A percentile compares a stretch with the other conserved stretches of the same genome.
phyloP scores from a whole-genome alignment of 2,329 filamentous ascomycete species.

The Didymella keratinophila region DNA sequence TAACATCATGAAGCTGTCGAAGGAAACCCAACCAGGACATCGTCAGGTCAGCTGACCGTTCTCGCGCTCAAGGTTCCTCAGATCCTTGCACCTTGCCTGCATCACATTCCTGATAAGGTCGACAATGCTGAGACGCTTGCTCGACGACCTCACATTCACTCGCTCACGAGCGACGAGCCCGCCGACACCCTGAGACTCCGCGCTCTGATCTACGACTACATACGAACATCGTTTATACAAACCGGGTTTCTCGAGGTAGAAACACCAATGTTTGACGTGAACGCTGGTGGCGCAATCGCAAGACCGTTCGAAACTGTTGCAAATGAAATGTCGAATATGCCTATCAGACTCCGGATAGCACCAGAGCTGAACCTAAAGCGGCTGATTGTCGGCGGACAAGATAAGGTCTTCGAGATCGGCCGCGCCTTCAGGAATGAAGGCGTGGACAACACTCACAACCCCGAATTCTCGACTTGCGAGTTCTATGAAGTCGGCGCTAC shows the following conservation, averaged over 20 bases:
- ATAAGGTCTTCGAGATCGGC: slow-evolving; percentile 91
- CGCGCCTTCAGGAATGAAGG: slow-evolving; percentile 93
- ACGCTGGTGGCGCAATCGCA: slow-evolving; percentile 86
- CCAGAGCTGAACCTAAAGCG: slow-evolving; percentile 96
- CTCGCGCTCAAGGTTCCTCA: slow-evolving; percentile 72
- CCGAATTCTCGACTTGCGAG: slow-evolving; percentile 61
- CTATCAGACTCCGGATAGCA: slow-evolving; percentile 83
- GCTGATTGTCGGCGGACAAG: slow-evolving; percentile 85
- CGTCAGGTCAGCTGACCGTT: slow-evolving; percentile 78
- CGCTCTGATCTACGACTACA: slow-evolving; percentile 74
- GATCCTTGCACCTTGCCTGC: slow-evolving; percentile 78
- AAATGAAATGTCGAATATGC: slow-evolving; percentile 75
- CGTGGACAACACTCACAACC: slow-evolving; percentile 77
- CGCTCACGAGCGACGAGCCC: slow-evolving; percentile 75
- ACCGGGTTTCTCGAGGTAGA: slow-evolving; percentile 84
- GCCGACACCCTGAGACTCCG: slow-evolving; percentile 77
- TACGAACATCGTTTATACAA: slow-evolving; percentile 76
- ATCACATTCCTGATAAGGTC: slow-evolving; percentile 76
- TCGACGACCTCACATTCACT: slow-evolving; percentile 82
- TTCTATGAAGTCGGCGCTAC: slow-evolving; percentile 55
- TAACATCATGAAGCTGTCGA: slow-evolving; percentile 62
- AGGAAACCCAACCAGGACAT: slow-evolving; percentile 74
- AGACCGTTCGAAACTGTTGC: slow-evolving; percentile 84
- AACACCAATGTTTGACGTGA: slow-evolving; percentile 84
- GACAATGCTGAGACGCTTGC: slow-evolving; percentile 75